Base-by-base conservation (phyloP, 305 asterid species). In the Coffea humblotiana region DNA sequence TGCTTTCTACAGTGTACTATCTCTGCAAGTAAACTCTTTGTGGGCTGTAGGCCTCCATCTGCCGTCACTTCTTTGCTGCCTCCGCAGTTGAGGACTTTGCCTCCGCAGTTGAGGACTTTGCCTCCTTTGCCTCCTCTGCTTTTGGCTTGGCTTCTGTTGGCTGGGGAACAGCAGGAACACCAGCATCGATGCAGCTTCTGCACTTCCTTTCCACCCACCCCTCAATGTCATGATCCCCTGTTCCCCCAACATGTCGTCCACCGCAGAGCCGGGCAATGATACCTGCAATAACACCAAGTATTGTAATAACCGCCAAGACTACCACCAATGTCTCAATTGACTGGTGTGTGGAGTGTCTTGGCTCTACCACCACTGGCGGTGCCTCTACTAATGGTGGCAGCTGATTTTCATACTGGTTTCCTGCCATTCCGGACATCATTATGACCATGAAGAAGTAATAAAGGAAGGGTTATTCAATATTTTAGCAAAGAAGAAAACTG, bases 261-360 rank as follows among this genome's bases (percentile, higher is more conserved):
- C 97, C 94, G 70, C 98, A 93, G 16, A 93, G 89, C 40, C 98
- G 87, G 35, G 98, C 93, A 70, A 92, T 78, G 81, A 91, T 84
- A 16, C 98, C 93, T 1, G 97, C 97, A 27, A 91, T 71, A 21
- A 92, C 98, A 35, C 91, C 96, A 61, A 93, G 61, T 32, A 93
- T 83, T 2, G 97, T 89, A 75, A 93, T 93, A 77, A 88, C 95
- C 9, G 98, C 98, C 63, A 93, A 71, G 37, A 93, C 97, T 54
- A 93, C 97, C 83, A 92, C 91, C 32, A 93, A 89, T 35, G 98
- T 93, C 87, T 93, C 98, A 68, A 92, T 87, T 6, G 97, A 93
- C 78, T 82, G 82, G 83, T 85, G 86, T 2, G 92, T 86, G 61
- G 90, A 84, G 68, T 77, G 89, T 47, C 86, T 79, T 14, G 84